Percentiles rank a stretch among this genome's conserved stretches.
Evolutionary conservation across 139 green algal genomes (phyloP).

Genomic region (Pycnococcus provasolii): DNA sequence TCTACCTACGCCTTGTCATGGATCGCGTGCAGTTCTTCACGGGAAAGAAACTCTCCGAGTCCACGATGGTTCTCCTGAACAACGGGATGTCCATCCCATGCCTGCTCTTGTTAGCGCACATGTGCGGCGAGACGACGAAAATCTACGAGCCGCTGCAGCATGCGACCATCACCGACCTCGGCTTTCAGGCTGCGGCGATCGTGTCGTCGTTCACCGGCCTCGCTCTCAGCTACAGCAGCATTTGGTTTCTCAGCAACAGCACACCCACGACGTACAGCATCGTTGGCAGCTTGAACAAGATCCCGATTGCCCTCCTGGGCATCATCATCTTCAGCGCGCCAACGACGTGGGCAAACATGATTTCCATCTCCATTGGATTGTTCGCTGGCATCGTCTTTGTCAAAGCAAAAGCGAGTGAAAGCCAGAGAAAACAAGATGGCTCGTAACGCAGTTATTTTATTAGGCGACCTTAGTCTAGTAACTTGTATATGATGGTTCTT

Average conservation of each 20-base stretch:
- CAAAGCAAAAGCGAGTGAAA: not conserved
- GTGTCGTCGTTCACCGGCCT: constrained; percentile 46
- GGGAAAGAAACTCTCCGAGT: constrained; percentile 25
- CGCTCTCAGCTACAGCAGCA: constrained; percentile 61
- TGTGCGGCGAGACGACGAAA: constrained; percentile 41
- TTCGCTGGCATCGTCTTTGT: constrained; percentile 6
- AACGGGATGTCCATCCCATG: constrained; percentile 78
- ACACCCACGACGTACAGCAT: constrained; percentile 81
- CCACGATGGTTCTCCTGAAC: constrained; percentile 73
- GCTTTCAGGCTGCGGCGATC: constrained; percentile 12
- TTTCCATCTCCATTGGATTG: constrained; percentile 59
- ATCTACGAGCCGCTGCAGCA: constrained; percentile 14
- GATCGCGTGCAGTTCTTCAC: constrained; percentile 45
- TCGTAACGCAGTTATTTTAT: no score
- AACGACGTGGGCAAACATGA: constrained; percentile 62
- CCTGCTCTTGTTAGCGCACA: constrained; percentile 53
- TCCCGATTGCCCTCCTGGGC: constrained; percentile 74
- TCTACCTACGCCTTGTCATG: constrained; percentile 73
- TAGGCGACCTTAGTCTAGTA: no score
- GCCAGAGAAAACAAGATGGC: not conserved
- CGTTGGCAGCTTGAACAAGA: constrained; percentile 82
- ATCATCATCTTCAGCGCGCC: constrained; percentile 64
- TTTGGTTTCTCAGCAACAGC: constrained; percentile 86
- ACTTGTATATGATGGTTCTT: no score
- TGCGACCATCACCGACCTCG: not conserved